Conservation (phyloP, 257 asterid species). For the Gynochthodes officinalis region DNA sequence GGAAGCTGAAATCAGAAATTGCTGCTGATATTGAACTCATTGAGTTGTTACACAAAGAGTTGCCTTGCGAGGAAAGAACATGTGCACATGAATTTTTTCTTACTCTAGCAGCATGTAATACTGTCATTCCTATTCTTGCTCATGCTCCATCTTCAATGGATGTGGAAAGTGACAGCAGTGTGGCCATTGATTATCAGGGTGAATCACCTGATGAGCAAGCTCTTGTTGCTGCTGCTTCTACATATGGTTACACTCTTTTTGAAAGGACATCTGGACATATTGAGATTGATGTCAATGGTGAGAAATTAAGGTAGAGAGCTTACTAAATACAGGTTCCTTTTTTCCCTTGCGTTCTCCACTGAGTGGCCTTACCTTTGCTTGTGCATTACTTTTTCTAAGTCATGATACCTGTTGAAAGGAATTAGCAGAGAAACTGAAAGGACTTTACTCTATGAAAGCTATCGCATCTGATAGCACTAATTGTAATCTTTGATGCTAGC, state of each 20-base stretch:
- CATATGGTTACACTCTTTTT: constrained; percentile 88
- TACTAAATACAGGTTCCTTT: constrained; percentile 23
- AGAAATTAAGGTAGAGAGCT: constrained; percentile 78
- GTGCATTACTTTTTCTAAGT: background rate
- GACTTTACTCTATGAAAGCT: too few relatives aligned
- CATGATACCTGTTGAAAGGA: too few relatives aligned
- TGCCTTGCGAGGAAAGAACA: constrained; percentile 60
- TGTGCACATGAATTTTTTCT: constrained; percentile 85
- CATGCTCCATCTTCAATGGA: constrained; percentile 39
- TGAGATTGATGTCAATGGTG: constrained; percentile 86
- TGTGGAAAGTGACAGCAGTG: constrained; percentile 27
- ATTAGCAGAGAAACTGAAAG: background rate
- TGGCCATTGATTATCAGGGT: constrained; percentile 80
- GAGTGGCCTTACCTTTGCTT: background rate
- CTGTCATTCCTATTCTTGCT: constrained; percentile 83
- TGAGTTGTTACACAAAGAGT: constrained; percentile 64
- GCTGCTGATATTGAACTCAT: constrained; percentile 62
- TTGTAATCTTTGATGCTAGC: background rate
- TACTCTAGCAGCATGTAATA: constrained; percentile 93
- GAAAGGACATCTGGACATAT: constrained; percentile 98
- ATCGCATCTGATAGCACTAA: too few relatives aligned
- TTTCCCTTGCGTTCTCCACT: background rate
- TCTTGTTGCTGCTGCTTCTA: constrained; percentile 86
- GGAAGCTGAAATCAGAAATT: constrained; percentile 77
- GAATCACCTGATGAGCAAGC: constrained; percentile 99